phyloP scores from a whole-genome alignment of 2,329 filamentous ascomycete species.

The Penicillium thymicola region DNA sequence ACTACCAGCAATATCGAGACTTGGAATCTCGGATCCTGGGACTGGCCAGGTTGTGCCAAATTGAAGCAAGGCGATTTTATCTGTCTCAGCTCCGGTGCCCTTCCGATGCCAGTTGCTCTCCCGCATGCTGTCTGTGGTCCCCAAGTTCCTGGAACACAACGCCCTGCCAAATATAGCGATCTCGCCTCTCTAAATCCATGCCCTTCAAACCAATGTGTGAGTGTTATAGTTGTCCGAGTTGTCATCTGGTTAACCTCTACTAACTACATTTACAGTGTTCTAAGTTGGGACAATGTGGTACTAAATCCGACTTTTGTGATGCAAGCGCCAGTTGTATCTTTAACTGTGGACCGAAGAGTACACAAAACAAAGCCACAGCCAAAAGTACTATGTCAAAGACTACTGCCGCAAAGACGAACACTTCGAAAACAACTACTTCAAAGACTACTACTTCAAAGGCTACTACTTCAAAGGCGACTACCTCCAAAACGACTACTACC shows the following conservation, averaged over 20 bases:
- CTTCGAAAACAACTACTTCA: not conserved
- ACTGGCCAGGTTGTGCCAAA: conserved; percentile 41
- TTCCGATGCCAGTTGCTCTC: conserved; percentile 43
- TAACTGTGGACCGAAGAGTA: not conserved
- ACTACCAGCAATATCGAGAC: conserved; percentile 38
- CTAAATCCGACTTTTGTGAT: not conserved
- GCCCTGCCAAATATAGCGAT: conserved; percentile 31
- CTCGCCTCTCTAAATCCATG: conserved; percentile 17
- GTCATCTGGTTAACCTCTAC: not conserved
- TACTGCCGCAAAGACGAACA: too few relatives aligned
- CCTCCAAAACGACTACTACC: not conserved
- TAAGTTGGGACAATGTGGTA: not conserved
- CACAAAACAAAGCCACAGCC: too few relatives aligned
- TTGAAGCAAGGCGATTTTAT: conserved; percentile 33
- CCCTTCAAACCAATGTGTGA: conserved; percentile 10
- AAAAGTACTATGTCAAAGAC: not conserved
- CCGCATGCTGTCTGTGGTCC: conserved; percentile 48
- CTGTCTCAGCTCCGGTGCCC: conserved; percentile 42
- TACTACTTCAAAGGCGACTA: not conserved
- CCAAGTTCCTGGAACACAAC: conserved; percentile 38
- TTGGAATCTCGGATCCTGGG: conserved; percentile 47
- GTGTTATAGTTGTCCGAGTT: not conserved
- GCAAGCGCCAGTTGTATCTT: not conserved
- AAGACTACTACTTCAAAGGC: not conserved
- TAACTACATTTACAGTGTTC: not conserved